These are phyloP conservation scores for Sarcodon sp. DNA, from an alignment of 768 basidiomycete genomes.

Conservation along the genomic window DNA sequence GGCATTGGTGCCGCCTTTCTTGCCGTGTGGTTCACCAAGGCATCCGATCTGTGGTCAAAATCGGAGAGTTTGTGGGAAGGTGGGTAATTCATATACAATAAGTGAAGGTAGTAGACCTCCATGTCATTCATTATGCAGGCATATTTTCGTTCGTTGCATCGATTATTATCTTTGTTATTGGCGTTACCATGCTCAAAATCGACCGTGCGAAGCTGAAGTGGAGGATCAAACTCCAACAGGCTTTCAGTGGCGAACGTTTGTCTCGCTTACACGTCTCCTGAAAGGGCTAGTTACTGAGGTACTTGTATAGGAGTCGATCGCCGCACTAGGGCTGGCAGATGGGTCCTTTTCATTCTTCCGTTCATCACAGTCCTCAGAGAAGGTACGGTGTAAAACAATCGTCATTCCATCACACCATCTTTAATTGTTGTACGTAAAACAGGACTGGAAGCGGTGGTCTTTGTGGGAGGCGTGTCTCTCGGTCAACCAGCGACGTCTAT, in stretches of 20 bases:
- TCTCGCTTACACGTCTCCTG: neutral
- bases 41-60: conserved; percentile 70
- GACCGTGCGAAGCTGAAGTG: conserved; percentile 91
- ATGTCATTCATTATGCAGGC: conserved; percentile 23
- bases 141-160: conserved; percentile 60
- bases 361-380: conserved; percentile 89
- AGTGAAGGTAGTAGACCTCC: neutral
- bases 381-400: conserved; percentile 26
- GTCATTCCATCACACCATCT: neutral
- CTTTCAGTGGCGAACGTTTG: conserved; percentile 54
- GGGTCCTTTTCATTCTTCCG: conserved; percentile 83
- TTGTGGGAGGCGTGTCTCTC: conserved; percentile 89
- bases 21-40: conserved; percentile 90
- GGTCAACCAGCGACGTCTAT: conserved; percentile 73
- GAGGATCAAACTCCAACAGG: conserved; percentile 75
- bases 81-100: conserved; percentile 16
- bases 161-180: conserved; percentile 88
- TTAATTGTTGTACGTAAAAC: neutral
- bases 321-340: conserved; percentile 49
- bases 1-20: conserved; percentile 88
- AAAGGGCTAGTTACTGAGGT: neutral
- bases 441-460: conserved; percentile 85
- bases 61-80: conserved; percentile 94
- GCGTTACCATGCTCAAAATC: conserved; percentile 89
- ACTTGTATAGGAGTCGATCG: conserved; percentile 28